phyloP scores from a whole-genome alignment of 2,329 filamentous ascomycete genomes.

The Septoria petroselini region DNA sequence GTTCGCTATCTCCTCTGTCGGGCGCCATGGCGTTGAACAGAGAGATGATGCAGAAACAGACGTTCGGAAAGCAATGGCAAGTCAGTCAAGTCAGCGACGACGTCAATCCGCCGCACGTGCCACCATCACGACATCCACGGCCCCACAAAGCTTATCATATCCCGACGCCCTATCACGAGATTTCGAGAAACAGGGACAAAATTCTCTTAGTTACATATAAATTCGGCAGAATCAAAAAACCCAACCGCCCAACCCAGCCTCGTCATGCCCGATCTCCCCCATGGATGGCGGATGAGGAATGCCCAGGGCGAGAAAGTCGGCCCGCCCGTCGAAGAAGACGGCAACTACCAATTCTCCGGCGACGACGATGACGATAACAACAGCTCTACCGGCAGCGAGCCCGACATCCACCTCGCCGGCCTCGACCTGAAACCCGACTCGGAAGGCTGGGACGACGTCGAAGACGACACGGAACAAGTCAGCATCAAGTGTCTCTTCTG shows the following conservation, averaged over 20 bases:
- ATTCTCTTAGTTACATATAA: conserved; percentile 13
- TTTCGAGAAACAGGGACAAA: not conserved
- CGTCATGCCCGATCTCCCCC: conserved; percentile 26
- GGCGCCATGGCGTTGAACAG: conserved; percentile 34
- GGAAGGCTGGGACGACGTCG: conserved; percentile 47
- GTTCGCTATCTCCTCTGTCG: conserved; percentile 32
- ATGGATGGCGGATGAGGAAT: conserved; percentile 30
- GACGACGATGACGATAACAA: conserved; percentile 17
- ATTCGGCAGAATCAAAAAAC: not conserved
- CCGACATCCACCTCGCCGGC: conserved; percentile 24
- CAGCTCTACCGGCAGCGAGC: conserved; percentile 14
- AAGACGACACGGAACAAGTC: conserved; percentile 41
- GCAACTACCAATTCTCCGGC: conserved; percentile 22
- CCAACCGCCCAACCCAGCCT: not conserved
- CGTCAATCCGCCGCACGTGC: not conserved
- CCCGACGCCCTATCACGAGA: conserved; percentile 4
- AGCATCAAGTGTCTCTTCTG: conserved; percentile 44
- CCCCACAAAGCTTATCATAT: conserved; percentile 15
- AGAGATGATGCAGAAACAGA: not conserved
- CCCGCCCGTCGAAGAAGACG: conserved; percentile 27
- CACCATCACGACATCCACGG: conserved; percentile 12
- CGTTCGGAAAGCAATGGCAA: not conserved
- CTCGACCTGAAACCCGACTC: conserved; percentile 36
- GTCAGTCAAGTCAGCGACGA: not conserved
- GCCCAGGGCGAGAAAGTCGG: conserved; percentile 25